Evolutionary conservation across 805 yeast species (phyloP), one percentile per base, ranked within the genome.

Genomic region (Blastobotrys mokoenaii): DNA sequence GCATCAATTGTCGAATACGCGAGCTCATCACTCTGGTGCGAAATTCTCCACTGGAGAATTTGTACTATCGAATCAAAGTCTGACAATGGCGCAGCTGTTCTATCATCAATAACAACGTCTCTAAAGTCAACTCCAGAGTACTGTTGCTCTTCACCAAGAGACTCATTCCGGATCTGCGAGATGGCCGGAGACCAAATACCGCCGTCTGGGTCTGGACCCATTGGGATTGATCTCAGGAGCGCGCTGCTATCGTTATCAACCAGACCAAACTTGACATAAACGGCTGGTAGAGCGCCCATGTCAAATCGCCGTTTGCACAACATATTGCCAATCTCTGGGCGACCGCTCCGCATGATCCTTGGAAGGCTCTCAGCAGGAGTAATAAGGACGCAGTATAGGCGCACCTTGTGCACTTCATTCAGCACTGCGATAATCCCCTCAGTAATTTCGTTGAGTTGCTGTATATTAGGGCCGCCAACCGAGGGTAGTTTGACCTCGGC

Each of bases 281-380:
- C 80, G 0, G 95, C 80, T n/a, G 77, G 72, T 17, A 93, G 66
- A n/a, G 74, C 70, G 1, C 97, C 97, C 52, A 79, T 83, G 36
- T 80, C 69, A 59, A 88, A 88, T 52, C 77, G 74, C 52, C 80
- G 77, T 57, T 81, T 85, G 64, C 84, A 87, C 56, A 80, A 73
- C 83, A 80, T 85, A 54, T 89, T 93, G 0, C 97, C 97, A 51
- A 93, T 83, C 55, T 93, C 97, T 16, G 86, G 71, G 7, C 96
- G 82, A 17, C 96, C 96, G 62, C 85, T 79, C 53, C 93, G 70
- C 57, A 79, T 70, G 29, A 94, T 82, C 58, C 95, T 76, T 2
- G 98, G 96, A 20, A 93, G 68, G 0, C 88, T 72, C 47, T 85
- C 85, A 18, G 84, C 82, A 20, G 86, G 82, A 1, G 90, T 82